Conservation (phyloP, 257 asterid species). For the Fraxinus americana region DNA sequence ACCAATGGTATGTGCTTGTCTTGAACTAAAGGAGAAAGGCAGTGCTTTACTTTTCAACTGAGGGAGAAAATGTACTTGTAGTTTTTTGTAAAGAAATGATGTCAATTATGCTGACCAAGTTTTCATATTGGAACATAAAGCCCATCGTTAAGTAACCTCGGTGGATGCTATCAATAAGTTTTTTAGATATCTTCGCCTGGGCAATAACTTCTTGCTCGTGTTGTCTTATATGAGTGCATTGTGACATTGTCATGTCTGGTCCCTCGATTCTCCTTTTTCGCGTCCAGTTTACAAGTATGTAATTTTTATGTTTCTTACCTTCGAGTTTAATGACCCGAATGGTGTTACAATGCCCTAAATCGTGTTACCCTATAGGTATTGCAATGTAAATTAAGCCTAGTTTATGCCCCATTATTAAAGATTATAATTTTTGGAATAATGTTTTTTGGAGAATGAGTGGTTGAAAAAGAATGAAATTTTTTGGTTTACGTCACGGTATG, state of each 20-base stretch:
- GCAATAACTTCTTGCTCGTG: background rate
- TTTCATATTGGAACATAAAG: background rate
- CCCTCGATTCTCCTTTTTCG: no score
- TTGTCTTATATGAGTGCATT: background rate
- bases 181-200: no score
- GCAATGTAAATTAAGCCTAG: no score
- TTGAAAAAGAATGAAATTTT: no score
- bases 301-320: no score
- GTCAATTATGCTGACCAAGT: background rate
- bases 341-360: background rate
- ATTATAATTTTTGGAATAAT: no score
- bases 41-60: background rate
- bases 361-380: no score
- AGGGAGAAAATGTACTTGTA: background rate
- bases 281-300: background rate
- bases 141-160: background rate
- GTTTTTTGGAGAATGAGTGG: no score
- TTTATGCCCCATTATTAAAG: no score
- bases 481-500: no score
- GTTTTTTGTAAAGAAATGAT: background rate
- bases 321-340: no score
- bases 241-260: no score
- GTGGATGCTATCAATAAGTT: background rate
- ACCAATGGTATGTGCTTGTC: constrained; percentile 1
- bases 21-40: background rate